Evolutionary conservation across 345 rosid genomes (phyloP).

Genomic region (Limnanthes douglasii): DNA sequence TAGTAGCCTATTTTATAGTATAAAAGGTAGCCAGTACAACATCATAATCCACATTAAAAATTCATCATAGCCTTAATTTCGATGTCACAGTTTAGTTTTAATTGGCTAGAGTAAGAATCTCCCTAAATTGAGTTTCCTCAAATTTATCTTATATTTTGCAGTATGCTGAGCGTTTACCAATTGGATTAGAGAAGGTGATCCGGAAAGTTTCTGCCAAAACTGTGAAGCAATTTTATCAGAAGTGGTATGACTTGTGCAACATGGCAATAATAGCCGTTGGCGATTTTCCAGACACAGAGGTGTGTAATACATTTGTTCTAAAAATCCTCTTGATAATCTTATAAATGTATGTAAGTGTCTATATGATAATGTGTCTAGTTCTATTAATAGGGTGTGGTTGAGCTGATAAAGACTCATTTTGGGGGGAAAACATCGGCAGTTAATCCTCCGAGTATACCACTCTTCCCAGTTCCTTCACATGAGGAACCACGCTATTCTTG

Average conservation of each 20-base stretch:
- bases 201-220: constrained; percentile 62
- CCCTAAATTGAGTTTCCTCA: neutral
- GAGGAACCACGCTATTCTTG: constrained; percentile 64
- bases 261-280: constrained; percentile 97
- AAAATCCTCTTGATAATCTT: constrained; percentile 3
- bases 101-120: neutral
- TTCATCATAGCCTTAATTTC: too few relatives aligned
- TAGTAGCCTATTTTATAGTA: too few relatives aligned
- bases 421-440: constrained; percentile 32
- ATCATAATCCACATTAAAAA: too few relatives aligned
- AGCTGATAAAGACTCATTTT: constrained; percentile 67
- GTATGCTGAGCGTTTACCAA: constrained; percentile 92
- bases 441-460: constrained; percentile 32
- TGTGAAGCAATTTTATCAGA: constrained; percentile 55
- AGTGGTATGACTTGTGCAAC: constrained; percentile 73
- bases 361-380: constrained; percentile 9
- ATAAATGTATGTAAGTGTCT: neutral
- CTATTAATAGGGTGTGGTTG: constrained; percentile 53
- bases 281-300: constrained; percentile 81
- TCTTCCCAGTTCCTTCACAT: constrained; percentile 64
- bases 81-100: too few relatives aligned
- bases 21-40: neutral
- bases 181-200: constrained; percentile 86
- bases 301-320: constrained; percentile 13
- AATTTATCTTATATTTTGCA: constrained; percentile 15